Evolutionary conservation across 495 filamentous ascomycete genomes (phyloP).

Genomic region (Clohesyomyces aquaticus): DNA sequence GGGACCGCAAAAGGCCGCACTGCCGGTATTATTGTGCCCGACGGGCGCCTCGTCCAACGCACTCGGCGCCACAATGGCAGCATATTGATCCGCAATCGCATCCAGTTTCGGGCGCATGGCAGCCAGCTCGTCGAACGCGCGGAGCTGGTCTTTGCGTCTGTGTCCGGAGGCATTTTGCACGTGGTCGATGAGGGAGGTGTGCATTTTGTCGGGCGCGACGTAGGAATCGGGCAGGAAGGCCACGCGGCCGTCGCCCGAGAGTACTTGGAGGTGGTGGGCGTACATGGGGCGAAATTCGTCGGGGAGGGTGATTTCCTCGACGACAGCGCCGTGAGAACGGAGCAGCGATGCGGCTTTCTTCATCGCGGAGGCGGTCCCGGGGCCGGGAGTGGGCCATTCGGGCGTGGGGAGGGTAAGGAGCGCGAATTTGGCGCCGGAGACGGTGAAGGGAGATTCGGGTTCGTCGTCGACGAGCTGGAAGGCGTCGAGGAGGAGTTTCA

Average conservation of each 20-base stretch:
- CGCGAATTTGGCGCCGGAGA: constrained; percentile 54
- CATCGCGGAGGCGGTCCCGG: constrained; percentile 51
- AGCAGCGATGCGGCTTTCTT: constrained; percentile 50
- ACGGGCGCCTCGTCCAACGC: constrained; percentile 56
- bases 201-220: constrained; percentile 49
- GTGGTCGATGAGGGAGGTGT: constrained; percentile 46
- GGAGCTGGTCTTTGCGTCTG: constrained; percentile 49
- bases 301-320: constrained; percentile 55
- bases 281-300: constrained; percentile 51
- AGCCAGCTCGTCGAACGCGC: constrained; percentile 53
- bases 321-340: constrained; percentile 48
- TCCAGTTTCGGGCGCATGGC: constrained; percentile 54
- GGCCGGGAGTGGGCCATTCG: constrained; percentile 55
- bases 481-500: constrained; percentile 51
- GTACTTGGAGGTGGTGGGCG: constrained; percentile 50
- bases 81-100: constrained; percentile 52
- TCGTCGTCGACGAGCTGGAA: constrained; percentile 56
- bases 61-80: constrained; percentile 55
- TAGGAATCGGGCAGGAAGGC: constrained; percentile 55
- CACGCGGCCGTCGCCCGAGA: constrained; percentile 50
- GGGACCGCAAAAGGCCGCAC: constrained; percentile 47
- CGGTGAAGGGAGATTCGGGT: constrained; percentile 38
- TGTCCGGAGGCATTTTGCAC: constrained; percentile 52
- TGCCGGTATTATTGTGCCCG: constrained; percentile 52
- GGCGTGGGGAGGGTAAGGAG: constrained; percentile 54